Conservation (phyloP, 2,329 filamentous ascomycete genomes). For the Aspergillus arachidicola region DNA sequence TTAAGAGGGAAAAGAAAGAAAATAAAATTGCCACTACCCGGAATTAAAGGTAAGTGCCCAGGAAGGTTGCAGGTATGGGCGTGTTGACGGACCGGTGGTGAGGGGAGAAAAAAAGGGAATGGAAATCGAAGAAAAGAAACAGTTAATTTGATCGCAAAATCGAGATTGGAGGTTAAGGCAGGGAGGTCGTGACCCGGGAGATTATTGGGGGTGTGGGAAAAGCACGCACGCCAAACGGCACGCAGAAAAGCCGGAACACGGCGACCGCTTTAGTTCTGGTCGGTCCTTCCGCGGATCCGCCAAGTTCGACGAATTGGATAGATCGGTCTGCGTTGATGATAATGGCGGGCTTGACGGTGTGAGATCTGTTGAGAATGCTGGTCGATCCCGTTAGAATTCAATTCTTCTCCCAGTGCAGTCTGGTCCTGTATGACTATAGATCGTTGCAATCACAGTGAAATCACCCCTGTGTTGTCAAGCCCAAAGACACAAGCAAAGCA, state of each 20-base stretch:
- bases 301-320: slow-evolving; percentile 14
- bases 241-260: slow-evolving; percentile 20
- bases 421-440: background rate
- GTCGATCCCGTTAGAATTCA: background rate
- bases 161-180: slow-evolving; percentile 9
- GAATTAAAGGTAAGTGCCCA: slow-evolving; percentile 12
- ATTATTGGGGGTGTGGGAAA: slow-evolving; percentile 8
- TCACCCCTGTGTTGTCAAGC: background rate
- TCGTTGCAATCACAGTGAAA: background rate
- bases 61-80: slow-evolving; percentile 6
- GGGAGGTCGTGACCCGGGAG: slow-evolving; percentile 5
- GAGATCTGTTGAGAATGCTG: slow-evolving; percentile 6
- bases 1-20: background rate
- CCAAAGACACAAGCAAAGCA: background rate
- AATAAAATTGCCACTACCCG: slow-evolving; percentile 19
- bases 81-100: slow-evolving; percentile 5
- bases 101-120: slow-evolving; percentile 15
- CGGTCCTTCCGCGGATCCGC: slow-evolving; percentile 16
- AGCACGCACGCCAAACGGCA: slow-evolving; percentile 16
- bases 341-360: slow-evolving; percentile 8
- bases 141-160: slow-evolving; percentile 13
- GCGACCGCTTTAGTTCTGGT: slow-evolving; percentile 19
- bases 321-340: slow-evolving; percentile 15
- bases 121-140: slow-evolving; percentile 15
- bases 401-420: background rate